Conservation (phyloP, 805 yeast species). For the Ogataea nonfermentans region DNA sequence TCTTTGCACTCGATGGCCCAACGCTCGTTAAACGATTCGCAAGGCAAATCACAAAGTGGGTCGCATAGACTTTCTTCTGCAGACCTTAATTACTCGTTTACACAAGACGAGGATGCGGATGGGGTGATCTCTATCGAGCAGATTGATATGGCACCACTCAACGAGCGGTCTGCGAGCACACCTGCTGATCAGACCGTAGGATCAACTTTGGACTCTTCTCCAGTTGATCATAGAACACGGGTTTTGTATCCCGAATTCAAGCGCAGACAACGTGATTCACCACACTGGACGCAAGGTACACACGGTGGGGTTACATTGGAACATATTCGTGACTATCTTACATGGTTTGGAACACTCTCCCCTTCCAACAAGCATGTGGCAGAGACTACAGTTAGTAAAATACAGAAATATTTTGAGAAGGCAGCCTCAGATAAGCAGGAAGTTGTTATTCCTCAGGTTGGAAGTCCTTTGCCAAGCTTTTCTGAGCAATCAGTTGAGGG, state of each 20-base stretch:
- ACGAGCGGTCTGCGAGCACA: neutral
- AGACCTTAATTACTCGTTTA: conserved; percentile 19
- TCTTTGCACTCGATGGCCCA: neutral
- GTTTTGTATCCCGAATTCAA: conserved; percentile 19
- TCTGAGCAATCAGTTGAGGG: neutral
- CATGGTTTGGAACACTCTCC: conserved; percentile 20
- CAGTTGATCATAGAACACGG: conserved; percentile 16
- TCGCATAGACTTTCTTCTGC: conserved; percentile 14
- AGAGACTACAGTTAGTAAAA: conserved; percentile 8
- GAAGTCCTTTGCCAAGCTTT: neutral
- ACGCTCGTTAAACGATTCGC: neutral
- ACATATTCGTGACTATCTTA: conserved; percentile 18
- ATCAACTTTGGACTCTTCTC: conserved; percentile 15
- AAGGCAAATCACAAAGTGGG: conserved; percentile 5
- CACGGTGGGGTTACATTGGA: conserved; percentile 19
- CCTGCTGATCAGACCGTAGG: conserved; percentile 1
- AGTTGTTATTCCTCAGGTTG: neutral
- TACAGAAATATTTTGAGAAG: conserved; percentile 13
- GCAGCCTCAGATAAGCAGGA: neutral
- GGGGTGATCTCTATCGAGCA: conserved; percentile 10
- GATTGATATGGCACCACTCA: neutral
- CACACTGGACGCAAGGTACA: conserved; percentile 19
- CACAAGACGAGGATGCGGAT: conserved; percentile 14
- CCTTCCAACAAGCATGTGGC: conserved; percentile 12
- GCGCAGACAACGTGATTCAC: conserved; percentile 21